A percentile compares a stretch with the other conserved stretches of the same genome.
phyloP scores from a whole-genome alignment of 177 flowering plant genomes.

The Vitis hybrid region DNA sequence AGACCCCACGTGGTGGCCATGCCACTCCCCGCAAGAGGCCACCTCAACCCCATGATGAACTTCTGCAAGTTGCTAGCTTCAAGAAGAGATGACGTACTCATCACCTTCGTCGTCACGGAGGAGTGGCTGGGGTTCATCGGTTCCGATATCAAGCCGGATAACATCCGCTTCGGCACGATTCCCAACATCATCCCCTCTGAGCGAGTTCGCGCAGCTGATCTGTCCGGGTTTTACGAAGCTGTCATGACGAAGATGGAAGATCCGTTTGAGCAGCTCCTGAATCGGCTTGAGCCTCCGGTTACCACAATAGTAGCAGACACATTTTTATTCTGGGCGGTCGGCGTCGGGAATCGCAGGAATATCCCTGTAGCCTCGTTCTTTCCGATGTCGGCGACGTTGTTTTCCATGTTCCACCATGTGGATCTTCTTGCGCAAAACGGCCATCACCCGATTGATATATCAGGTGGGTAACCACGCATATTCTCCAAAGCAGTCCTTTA shows the following conservation, averaged over 20 bases:
- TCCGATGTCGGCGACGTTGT: conserved; percentile 29
- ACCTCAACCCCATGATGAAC: conserved; percentile 14
- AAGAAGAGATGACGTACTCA: neutral
- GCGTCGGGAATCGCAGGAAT: conserved; percentile 25
- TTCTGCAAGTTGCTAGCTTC: conserved; percentile 3
- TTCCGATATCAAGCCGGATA: conserved; percentile 12
- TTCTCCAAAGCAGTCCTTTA: neutral
- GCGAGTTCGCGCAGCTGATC: neutral
- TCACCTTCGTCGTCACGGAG: conserved; percentile 9
- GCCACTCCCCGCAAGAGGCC: conserved; percentile 3
- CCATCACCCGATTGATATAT: conserved; percentile 21
- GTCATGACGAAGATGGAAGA: no score
- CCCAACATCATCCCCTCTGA: conserved; percentile 18
- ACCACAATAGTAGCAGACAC: conserved; percentile 26
- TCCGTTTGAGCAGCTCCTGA: conserved; percentile 3
- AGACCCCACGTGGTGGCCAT: conserved; percentile 4
- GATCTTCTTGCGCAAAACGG: conserved; percentile 18
- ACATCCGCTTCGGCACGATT: conserved; percentile 8
- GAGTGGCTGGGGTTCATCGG: conserved; percentile 21
- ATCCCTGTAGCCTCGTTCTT: conserved; percentile 36
- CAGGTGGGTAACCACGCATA: conserved; percentile 13
- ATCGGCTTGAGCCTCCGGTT: conserved; percentile 21
- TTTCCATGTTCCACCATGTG: conserved; percentile 24
- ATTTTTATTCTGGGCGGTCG: conserved; percentile 18
- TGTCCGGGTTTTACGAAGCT: no score